A percentile compares a stretch with the other conserved stretches of the same genome.
Conservation (phyloP, 108 stramenopile species). For the Skeletonema potamos region DNA sequence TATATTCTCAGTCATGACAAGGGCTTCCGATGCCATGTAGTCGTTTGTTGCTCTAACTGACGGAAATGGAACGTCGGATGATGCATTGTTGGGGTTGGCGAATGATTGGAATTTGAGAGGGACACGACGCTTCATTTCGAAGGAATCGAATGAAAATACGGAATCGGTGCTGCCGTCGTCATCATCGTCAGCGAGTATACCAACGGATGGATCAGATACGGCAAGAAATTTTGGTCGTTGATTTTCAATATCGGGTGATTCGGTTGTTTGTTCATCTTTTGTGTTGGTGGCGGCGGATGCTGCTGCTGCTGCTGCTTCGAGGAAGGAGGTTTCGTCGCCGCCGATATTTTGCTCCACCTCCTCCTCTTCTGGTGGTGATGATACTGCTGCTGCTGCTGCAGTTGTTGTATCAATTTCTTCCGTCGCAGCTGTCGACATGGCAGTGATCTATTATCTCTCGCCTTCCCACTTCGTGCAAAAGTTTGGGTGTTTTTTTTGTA, state of each 20-base stretch:
- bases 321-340: background rate
- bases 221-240: background rate
- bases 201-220: background rate
- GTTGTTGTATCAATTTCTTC: background rate
- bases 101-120: background rate
- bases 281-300: no score
- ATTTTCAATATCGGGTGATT: background rate
- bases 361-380: background rate
- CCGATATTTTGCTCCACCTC: background rate
- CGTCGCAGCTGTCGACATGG: constrained; percentile 1
- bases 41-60: background rate
- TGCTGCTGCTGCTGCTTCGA: constrained; percentile 8
- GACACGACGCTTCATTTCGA: constrained; percentile 5
- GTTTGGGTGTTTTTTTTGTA: no score
- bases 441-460: no score
- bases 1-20: background rate
- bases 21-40: background rate
- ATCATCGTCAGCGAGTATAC: background rate
- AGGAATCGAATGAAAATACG: constrained; percentile 29
- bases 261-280: background rate
- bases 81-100: background rate
- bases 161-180: constrained; percentile 1
- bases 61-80: constrained; percentile 18
- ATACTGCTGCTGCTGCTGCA: background rate
- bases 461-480: no score